phyloP scores from a whole-genome alignment of 2,329 filamentous ascomycete genomes.

The Aspergillus piperis region DNA sequence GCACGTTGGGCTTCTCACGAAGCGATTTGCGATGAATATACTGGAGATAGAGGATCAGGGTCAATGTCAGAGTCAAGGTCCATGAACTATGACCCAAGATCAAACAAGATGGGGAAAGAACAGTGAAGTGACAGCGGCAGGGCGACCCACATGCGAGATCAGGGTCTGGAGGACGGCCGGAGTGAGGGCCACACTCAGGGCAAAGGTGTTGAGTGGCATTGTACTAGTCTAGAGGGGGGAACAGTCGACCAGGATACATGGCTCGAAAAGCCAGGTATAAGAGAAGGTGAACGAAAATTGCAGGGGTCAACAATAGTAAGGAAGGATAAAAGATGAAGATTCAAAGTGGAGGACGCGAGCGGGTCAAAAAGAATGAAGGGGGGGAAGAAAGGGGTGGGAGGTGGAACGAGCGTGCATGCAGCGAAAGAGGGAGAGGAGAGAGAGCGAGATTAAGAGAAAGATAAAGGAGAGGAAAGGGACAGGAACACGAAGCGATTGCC shows the following conservation, averaged over 20 bases:
- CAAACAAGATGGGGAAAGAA: no score
- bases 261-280: not conserved
- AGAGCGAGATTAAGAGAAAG: not conserved
- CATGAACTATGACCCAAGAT: not conserved
- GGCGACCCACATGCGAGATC: constrained; percentile 72
- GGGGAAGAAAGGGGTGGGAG: not conserved
- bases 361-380: not conserved
- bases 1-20: constrained; percentile 78
- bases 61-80: constrained; percentile 2
- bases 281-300: not conserved
- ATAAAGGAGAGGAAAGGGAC: not conserved
- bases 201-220: constrained; percentile 75
- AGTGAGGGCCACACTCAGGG: constrained; percentile 79
- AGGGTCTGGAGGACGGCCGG: constrained; percentile 86
- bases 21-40: constrained; percentile 78
- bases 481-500: not conserved
- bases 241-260: not conserved
- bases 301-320: no score
- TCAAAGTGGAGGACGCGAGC: no score
- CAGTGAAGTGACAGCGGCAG: not conserved
- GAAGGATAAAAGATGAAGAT: not conserved
- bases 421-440: not conserved
- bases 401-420: not conserved
- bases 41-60: constrained; percentile 46
- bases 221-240: not conserved